A percentile compares a stretch with the other conserved stretches of the same genome.
Conservation (phyloP, 75 land plant species). For the Cupressus sempervirens region DNA sequence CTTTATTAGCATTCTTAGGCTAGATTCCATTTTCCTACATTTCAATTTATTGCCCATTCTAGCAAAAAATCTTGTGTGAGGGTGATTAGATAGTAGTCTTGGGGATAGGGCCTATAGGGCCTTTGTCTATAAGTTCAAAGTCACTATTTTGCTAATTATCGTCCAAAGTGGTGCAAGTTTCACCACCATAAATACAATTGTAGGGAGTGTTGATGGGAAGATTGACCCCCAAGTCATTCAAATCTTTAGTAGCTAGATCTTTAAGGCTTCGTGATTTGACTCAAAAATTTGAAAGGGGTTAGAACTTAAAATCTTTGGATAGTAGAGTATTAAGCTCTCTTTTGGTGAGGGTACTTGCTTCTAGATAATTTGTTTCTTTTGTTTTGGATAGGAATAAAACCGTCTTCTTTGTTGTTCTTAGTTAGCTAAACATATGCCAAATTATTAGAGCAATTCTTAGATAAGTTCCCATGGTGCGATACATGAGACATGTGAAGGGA, state of each 20-base stretch:
- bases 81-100: too few relatives aligned
- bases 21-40: too few relatives aligned
- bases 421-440: neutral
- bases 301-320: too few relatives aligned
- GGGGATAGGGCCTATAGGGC: too few relatives aligned
- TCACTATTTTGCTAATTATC: neutral
- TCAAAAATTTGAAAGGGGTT: neutral
- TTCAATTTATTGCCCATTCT: too few relatives aligned
- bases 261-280: neutral
- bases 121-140: too few relatives aligned
- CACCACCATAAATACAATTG: neutral
- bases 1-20: too few relatives aligned
- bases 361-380: neutral
- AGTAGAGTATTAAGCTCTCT: neutral
- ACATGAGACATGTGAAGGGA: neutral
- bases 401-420: neutral
- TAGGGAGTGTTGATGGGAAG: neutral
- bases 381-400: neutral
- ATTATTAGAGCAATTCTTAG: neutral
- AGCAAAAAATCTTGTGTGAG: too few relatives aligned
- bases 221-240: neutral
- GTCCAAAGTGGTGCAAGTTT: neutral
- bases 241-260: neutral
- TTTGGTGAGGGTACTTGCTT: neutral
- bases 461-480: neutral